phyloP scores from a whole-genome alignment of 805 yeast species.

The Scheffersomyces ergatensis region DNA sequence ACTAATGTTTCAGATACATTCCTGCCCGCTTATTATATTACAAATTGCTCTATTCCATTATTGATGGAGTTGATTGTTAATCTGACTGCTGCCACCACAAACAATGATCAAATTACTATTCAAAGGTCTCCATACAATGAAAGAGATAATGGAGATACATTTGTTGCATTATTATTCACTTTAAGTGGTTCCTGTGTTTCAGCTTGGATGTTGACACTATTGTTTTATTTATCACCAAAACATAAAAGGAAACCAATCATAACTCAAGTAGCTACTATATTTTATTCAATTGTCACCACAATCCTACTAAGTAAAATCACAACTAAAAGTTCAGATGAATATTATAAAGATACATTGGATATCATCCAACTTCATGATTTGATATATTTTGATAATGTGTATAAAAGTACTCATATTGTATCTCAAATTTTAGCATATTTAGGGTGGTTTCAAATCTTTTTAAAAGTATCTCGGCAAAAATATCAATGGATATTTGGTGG shows the following conservation, averaged over 20 bases:
- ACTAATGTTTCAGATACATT: slow-evolving; percentile 9
- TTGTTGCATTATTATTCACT: slow-evolving; percentile 49
- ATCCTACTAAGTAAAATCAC: slow-evolving; percentile 48
- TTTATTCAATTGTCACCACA: slow-evolving; percentile 54
- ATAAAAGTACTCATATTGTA: slow-evolving; percentile 39
- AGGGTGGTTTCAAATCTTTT: slow-evolving; percentile 55
- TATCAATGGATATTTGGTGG: slow-evolving; percentile 24
- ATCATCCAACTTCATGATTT: slow-evolving; percentile 35
- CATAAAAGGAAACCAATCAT: slow-evolving; percentile 55
- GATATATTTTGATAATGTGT: slow-evolving; percentile 35
- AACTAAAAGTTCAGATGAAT: slow-evolving; percentile 47
- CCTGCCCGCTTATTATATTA: slow-evolving; percentile 44
- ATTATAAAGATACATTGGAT: slow-evolving; percentile 52
- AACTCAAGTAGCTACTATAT: slow-evolving; percentile 56
- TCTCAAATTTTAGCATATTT: slow-evolving; percentile 44
- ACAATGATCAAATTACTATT: not conserved
- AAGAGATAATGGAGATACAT: slow-evolving; percentile 37
- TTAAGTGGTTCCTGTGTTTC: slow-evolving; percentile 55
- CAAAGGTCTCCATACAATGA: slow-evolving; percentile 21
- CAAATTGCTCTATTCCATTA: slow-evolving; percentile 40
- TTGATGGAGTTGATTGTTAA: slow-evolving; percentile 17
- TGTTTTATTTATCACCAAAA: slow-evolving; percentile 50
- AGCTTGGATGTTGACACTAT: slow-evolving; percentile 67
- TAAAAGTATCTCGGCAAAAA: slow-evolving; percentile 28
- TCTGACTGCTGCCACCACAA: not conserved